phyloP scores from a whole-genome alignment of 192 early-diverging fungal species.

The Coemansia nantahalensis region DNA sequence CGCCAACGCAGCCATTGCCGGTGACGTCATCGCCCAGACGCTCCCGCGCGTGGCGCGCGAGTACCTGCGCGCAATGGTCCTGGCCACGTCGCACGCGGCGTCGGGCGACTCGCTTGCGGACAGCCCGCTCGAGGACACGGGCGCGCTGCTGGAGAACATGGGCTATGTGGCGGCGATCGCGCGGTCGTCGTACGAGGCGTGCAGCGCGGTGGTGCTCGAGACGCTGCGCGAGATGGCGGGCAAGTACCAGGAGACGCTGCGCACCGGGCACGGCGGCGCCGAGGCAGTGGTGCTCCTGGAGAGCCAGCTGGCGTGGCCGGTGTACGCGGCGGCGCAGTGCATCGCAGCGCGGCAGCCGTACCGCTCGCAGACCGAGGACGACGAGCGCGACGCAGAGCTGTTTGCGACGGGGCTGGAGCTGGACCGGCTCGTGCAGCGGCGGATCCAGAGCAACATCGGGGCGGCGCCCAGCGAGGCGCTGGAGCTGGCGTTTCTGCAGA shows the following conservation, averaged over 20 bases:
- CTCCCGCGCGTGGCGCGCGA: slow-evolving; percentile 51
- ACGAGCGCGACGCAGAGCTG: slow-evolving; percentile 74
- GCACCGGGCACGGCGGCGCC: slow-evolving; percentile 22
- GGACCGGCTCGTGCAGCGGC: slow-evolving; percentile 64
- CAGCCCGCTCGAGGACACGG: slow-evolving; percentile 46
- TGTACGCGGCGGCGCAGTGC: slow-evolving; percentile 70
- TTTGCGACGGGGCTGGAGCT: slow-evolving; percentile 66
- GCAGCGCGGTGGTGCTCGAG: slow-evolving; percentile 51
- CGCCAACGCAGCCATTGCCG: slow-evolving; percentile 19
- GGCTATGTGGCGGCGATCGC: slow-evolving; percentile 67
- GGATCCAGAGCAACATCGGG: slow-evolving; percentile 54
- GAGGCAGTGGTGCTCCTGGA: slow-evolving; percentile 54
- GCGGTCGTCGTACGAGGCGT: slow-evolving; percentile 65
- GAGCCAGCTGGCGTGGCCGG: slow-evolving; percentile 74
- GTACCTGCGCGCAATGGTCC: slow-evolving; percentile 51
- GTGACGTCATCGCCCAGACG: slow-evolving; percentile 34
- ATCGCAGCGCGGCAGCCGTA: slow-evolving; percentile 73
- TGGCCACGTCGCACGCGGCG: slow-evolving; percentile 24
- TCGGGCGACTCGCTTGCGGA: slow-evolving; percentile 28
- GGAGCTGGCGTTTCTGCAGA: slow-evolving; percentile 76
- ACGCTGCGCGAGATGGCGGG: slow-evolving; percentile 60
- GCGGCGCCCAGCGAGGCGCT: slow-evolving; percentile 60
- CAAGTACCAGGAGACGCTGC: slow-evolving; percentile 58
- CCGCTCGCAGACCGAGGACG: slow-evolving; percentile 75
- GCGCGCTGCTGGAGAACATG: slow-evolving; percentile 63